Base-by-base conservation (phyloP, 2,329 filamentous ascomycete species). In the Pseudogymnoascus destructans region DNA sequence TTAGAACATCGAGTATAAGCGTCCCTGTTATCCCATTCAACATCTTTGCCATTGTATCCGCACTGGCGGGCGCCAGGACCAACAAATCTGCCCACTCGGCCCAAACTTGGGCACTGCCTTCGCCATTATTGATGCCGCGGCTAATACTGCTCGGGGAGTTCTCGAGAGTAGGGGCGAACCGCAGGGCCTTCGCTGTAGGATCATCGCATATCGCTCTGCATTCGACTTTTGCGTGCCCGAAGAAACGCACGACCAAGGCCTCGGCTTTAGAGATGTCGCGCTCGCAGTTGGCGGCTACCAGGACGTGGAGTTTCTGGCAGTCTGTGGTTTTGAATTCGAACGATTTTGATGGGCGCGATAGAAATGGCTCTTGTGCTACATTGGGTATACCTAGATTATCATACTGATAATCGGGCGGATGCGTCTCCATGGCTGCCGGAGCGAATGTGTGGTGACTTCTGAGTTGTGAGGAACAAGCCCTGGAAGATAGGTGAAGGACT, bases 81-180 rank as follows among this genome's bases (percentile, higher is more conserved):
- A 95, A 77, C 63, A 95, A 73, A 70, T 95, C 87, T 5, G 91
- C 89, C 91, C 91, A 96, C 61, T 88, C 80, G 95, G 72, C 63
- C 89, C 85, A 64, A 75, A 81, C 3, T 76, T 82, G 62, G 76
- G 78, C 68, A 73, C 73, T 68, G 63, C 21, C 63, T 58, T 57
- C 57, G 19, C 27, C 27, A 33, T 36, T 38, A 8, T 30, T 40
- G 46, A 38, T 52, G 17, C 23, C 33, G 35, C 21, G 27, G 25
- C 27, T 27, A 42, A 55, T 55, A 36, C 40, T 62, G 56, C 42
- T 68, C 66, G 35, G 67, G 63, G 32, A 56, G 21, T 67, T 65
- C 52, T 70, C 63, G 55, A 66, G 67, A 66, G 63, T 21, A 72
- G 66, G 55, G 58, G 57, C 55, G 60, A 15, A 60, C 66, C 86